Conservation (phyloP, 2,329 filamentous ascomycete genomes). For the Pyrenophora tritici-repentis region DNA sequence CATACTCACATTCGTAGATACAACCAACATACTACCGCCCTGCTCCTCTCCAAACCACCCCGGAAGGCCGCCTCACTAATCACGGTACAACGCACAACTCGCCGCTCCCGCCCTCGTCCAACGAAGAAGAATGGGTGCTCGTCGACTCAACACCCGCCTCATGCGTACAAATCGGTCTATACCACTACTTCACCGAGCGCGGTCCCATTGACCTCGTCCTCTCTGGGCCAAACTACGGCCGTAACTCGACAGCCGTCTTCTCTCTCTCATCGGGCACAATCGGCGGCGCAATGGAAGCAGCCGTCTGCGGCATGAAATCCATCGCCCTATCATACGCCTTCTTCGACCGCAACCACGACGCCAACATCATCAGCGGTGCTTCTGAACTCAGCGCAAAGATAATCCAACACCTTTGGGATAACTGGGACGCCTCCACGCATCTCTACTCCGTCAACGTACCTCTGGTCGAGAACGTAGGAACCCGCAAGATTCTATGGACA, state of each 20-base stretch:
- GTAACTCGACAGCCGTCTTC: slow-evolving; percentile 58
- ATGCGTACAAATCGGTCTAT: slow-evolving; percentile 56
- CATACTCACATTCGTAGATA: slow-evolving; percentile 45
- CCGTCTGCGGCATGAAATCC: slow-evolving; percentile 57
- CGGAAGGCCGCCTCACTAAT: slow-evolving; percentile 44
- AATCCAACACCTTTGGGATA: slow-evolving; percentile 75
- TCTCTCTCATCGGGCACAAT: slow-evolving; percentile 56
- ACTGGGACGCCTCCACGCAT: slow-evolving; percentile 74
- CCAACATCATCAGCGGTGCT: slow-evolving; percentile 76
- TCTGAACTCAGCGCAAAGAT: slow-evolving; percentile 74
- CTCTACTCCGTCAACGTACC: slow-evolving; percentile 94
- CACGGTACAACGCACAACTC: slow-evolving; percentile 42
- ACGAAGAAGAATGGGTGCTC: slow-evolving; percentile 56
- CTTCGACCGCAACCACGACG: slow-evolving; percentile 82
- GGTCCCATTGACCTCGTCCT: slow-evolving; percentile 55
- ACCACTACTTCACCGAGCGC: slow-evolving; percentile 52
- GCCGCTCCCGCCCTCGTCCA: slow-evolving; percentile 39
- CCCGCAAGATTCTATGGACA: slow-evolving; percentile 78
- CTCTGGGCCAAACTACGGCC: slow-evolving; percentile 56
- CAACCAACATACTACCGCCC: slow-evolving; percentile 83
- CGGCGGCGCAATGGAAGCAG: slow-evolving; percentile 57
- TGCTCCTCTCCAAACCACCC: slow-evolving; percentile 56
- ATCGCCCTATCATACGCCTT: slow-evolving; percentile 92
- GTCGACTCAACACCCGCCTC: slow-evolving; percentile 56
- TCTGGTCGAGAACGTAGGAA: slow-evolving; percentile 74